These are phyloP conservation scores for Neurospora africana DNA, from an alignment of 495 filamentous ascomycete species.

Conservation along the genomic window DNA sequence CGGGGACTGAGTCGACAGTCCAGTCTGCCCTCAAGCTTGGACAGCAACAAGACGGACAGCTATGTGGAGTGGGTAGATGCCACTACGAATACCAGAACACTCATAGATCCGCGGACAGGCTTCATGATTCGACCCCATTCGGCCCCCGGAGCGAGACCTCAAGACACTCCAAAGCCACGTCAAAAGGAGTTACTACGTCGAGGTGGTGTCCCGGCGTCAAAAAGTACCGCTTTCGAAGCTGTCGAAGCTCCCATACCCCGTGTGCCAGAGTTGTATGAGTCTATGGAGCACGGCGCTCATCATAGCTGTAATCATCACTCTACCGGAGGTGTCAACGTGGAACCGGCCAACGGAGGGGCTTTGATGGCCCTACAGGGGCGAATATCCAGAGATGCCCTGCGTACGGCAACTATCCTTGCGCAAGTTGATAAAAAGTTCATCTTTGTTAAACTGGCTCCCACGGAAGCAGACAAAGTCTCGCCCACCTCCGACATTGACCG, in stretches of 20 bases:
- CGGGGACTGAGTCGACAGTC: not conserved
- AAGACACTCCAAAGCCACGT: not conserved
- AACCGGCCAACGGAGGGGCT: slow-evolving; percentile 1
- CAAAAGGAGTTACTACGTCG: not conserved
- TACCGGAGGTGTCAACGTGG: not conserved
- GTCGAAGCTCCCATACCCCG: slow-evolving; percentile 29
- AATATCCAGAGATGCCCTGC: slow-evolving; percentile 57
- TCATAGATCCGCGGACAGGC: slow-evolving; percentile 22
- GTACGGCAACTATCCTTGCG: slow-evolving; percentile 52
- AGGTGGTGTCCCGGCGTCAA: not conserved
- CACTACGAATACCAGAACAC: slow-evolving; percentile 43
- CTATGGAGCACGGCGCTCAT: not conserved
- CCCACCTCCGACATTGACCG: not conserved
- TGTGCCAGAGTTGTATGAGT: slow-evolving; percentile 15
- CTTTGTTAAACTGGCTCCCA: slow-evolving; percentile 44
- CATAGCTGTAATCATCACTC: slow-evolving; percentile 1
- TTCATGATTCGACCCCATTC: slow-evolving; percentile 12
- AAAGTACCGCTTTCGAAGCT: slow-evolving; percentile 26
- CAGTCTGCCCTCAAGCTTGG: not conserved
- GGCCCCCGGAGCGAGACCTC: not conserved
- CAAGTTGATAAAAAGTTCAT: slow-evolving; percentile 93
- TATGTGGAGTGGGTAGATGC: slow-evolving; percentile 60
- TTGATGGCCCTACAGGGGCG: slow-evolving; percentile 33
- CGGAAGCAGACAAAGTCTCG: not conserved
- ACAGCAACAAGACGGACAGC: slow-evolving; percentile 13